phyloP scores from a whole-genome alignment of 176 grass and related monocot genomes.

The Cenchrus purpureus region DNA sequence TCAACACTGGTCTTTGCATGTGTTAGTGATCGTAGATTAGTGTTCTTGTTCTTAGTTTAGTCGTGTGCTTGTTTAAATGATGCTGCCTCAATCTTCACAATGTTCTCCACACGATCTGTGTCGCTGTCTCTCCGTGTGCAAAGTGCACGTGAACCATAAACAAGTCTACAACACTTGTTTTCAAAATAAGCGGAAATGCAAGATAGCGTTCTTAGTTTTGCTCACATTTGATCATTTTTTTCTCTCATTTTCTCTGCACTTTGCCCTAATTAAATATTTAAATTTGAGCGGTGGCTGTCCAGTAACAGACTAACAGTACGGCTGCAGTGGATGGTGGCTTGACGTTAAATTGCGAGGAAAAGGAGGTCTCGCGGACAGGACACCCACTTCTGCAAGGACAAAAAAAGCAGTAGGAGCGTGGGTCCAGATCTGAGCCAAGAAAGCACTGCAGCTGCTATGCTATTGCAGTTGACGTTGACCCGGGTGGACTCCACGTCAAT shows the following conservation, averaged over 20 bases:
- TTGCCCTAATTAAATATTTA: neutral
- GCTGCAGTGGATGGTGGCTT: neutral
- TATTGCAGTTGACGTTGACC: slow-evolving; percentile 6
- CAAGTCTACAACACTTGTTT: neutral
- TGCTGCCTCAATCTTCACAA: neutral
- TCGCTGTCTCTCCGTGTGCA: slow-evolving; percentile 1
- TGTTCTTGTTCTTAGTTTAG: neutral
- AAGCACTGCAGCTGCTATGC: neutral
- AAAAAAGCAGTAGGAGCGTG: neutral
- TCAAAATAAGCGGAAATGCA: neutral
- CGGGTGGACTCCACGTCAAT: neutral
- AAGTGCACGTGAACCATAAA: neutral
- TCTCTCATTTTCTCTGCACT: neutral
- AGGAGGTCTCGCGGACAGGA: neutral
- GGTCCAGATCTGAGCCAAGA: neutral
- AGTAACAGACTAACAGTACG: neutral
- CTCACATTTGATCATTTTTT: neutral
- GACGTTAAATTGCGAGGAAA: neutral
- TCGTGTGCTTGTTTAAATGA: neutral
- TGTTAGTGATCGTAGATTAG: neutral
- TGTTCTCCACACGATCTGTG: neutral
- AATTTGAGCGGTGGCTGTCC: neutral
- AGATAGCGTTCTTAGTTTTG: neutral
- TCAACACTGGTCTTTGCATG: neutral
- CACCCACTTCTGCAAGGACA: neutral